Conservation (phyloP, 1,284 basidiomycete species). For the Fomitopsis pinicola region DNA sequence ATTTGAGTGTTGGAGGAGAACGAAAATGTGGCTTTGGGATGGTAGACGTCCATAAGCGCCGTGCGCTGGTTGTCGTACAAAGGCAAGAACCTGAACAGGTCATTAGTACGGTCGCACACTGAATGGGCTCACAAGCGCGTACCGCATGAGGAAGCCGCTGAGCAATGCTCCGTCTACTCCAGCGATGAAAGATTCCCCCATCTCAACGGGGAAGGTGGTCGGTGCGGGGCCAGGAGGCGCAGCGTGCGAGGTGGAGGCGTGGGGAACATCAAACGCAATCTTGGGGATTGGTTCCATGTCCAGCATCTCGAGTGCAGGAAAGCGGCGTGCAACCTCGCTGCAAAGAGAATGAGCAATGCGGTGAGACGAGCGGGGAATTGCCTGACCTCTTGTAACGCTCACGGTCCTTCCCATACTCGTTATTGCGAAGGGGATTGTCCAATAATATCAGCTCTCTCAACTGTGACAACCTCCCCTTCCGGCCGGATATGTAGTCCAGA, state of each 20-base stretch:
- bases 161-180: conserved; percentile 66
- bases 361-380: neutral
- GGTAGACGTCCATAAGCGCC: conserved; percentile 72
- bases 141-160: conserved; percentile 78
- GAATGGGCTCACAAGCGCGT: conserved; percentile 21
- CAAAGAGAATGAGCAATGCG: neutral
- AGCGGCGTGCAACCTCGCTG: conserved; percentile 71
- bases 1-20: conserved; percentile 81
- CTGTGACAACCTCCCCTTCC: conserved; percentile 55
- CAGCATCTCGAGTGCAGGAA: conserved; percentile 66
- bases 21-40: conserved; percentile 84
- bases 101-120: conserved; percentile 10
- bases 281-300: conserved; percentile 73
- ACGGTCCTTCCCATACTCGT: conserved; percentile 52
- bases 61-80: conserved; percentile 78
- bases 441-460: conserved; percentile 75
- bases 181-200: conserved; percentile 73
- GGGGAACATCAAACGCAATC: conserved; percentile 64
- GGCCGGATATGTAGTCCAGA: conserved; percentile 56
- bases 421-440: conserved; percentile 76
- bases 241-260: conserved; percentile 15
- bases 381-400: conserved; percentile 66
- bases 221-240: conserved; percentile 34
- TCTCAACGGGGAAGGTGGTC: conserved; percentile 68
- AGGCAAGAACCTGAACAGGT: conserved; percentile 67